Conservation (phyloP, 2,329 filamentous ascomycete species). For the Trichoderma afroharzianum region DNA sequence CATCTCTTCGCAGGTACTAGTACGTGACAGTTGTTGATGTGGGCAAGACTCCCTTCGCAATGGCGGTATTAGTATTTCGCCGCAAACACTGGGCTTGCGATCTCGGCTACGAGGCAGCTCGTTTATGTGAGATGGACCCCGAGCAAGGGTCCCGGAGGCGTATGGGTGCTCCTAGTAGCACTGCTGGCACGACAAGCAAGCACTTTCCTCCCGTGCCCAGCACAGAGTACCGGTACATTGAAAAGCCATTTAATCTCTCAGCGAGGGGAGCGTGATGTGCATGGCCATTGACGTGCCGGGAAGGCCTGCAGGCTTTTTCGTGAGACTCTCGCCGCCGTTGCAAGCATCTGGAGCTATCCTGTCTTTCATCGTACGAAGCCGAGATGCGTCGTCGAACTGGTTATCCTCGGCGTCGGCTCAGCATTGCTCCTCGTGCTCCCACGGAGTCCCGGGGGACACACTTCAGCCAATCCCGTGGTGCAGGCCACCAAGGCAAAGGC, state of each 20-base stretch:
- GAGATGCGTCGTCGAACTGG: not conserved
- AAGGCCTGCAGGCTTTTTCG: not conserved
- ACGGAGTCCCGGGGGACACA: not conserved
- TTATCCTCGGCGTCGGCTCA: not conserved
- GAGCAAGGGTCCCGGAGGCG: not conserved
- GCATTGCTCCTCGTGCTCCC: not conserved
- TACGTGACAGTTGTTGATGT: not conserved
- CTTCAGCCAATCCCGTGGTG: constrained; percentile 5
- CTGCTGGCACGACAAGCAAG: not conserved
- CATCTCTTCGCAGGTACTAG: too few relatives aligned
- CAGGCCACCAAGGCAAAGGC: not conserved
- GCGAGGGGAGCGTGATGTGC: not conserved
- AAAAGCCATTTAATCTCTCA: constrained; percentile 10
- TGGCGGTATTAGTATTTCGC: not conserved
- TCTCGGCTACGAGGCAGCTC: constrained; percentile 5
- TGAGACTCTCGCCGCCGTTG: not conserved
- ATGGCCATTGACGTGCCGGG: not conserved
- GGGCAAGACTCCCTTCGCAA: not conserved
- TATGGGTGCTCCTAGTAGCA: not conserved
- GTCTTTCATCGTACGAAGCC: not conserved
- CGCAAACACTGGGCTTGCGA: not conserved
- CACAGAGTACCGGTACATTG: not conserved
- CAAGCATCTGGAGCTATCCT: not conserved
- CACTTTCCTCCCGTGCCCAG: not conserved
- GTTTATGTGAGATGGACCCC: constrained; percentile 2